A percentile compares a stretch with the other conserved stretches of the same genome.
phyloP scores from a whole-genome alignment of 352 stramenopile species.

The Thalassiosira mediterranea region DNA sequence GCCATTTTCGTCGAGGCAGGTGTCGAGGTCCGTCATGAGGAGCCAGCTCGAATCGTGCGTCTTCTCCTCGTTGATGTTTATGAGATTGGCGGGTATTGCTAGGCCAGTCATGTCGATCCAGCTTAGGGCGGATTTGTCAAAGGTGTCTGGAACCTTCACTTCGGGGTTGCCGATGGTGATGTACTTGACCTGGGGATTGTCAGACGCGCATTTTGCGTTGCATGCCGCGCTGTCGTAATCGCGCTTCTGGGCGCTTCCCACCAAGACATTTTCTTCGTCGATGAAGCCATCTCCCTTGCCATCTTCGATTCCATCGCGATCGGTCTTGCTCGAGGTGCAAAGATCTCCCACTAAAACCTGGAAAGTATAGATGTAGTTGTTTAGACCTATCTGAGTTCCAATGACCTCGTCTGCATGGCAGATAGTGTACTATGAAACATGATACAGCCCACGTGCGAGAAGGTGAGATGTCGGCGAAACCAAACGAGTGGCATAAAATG shows the following conservation, averaged over 20 bases:
- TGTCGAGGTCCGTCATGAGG: constrained; percentile 24
- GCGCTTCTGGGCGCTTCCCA: background rate
- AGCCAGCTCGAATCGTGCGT: constrained; percentile 41
- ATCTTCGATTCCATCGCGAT: constrained; percentile 27
- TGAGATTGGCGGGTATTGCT: constrained; percentile 13
- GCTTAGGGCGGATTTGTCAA: constrained; percentile 23
- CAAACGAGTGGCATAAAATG: too few species aligned
- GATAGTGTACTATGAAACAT: constrained; percentile 37
- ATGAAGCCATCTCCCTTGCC: constrained; percentile 33
- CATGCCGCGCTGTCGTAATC: constrained; percentile 21
- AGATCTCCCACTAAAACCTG: constrained; percentile 33
- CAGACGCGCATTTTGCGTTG: constrained; percentile 22
- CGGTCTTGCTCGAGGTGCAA: constrained; percentile 14
- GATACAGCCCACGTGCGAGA: too few species aligned
- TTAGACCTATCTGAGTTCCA: constrained; percentile 15
- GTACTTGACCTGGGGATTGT: constrained; percentile 8
- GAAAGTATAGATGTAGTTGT: constrained; percentile 26
- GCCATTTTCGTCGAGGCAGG: constrained; percentile 41
- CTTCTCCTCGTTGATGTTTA: constrained; percentile 32
- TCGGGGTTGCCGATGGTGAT: constrained; percentile 42
- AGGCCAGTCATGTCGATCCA: constrained; percentile 43
- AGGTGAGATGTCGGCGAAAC: too few species aligned
- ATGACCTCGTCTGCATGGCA: constrained; percentile 36
- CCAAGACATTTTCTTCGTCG: constrained; percentile 19
- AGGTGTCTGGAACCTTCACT: constrained; percentile 29